These are phyloP conservation scores for Trametes elegans DNA, from an alignment of 768 basidiomycete genomes.

Conservation along the genomic window DNA sequence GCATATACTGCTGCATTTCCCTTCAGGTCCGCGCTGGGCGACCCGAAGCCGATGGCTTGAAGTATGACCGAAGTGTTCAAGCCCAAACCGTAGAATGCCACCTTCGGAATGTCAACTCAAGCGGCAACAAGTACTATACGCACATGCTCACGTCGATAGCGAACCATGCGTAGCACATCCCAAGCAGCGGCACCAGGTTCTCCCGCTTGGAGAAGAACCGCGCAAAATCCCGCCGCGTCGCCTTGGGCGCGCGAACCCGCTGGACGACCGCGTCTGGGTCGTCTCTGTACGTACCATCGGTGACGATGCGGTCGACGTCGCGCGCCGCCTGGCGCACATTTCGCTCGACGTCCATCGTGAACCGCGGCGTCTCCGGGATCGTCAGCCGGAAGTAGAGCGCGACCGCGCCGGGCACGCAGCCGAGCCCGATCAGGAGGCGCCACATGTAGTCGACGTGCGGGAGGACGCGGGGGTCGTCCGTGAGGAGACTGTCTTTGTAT, in stretches of 20 bases:
- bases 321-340: slow-evolving; percentile 42
- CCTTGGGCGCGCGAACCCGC: slow-evolving; percentile 45
- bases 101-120: slow-evolving; percentile 10
- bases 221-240: slow-evolving; percentile 49
- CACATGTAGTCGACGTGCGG: slow-evolving; percentile 57
- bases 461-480: slow-evolving; percentile 37
- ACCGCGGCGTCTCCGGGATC: slow-evolving; percentile 50
- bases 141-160: slow-evolving; percentile 78
- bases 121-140: too few relatives aligned
- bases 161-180: slow-evolving; percentile 85
- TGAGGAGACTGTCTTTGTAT: slow-evolving; percentile 61
- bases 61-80: slow-evolving; percentile 45
- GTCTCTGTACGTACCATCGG: slow-evolving; percentile 38
- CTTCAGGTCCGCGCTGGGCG: slow-evolving; percentile 9
- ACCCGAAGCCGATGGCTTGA: slow-evolving; percentile 30
- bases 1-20: slow-evolving; percentile 23
- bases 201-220: slow-evolving; percentile 67
- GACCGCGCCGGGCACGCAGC: slow-evolving; percentile 42
- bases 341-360: slow-evolving; percentile 50
- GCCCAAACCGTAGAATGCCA: slow-evolving; percentile 50
- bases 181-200: slow-evolving; percentile 79
- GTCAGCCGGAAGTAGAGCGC: slow-evolving; percentile 49
- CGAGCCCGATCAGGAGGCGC: slow-evolving; percentile 48
- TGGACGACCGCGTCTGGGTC: slow-evolving; percentile 58
- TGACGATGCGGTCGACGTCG: slow-evolving; percentile 41